Evolutionary conservation across 2,329 filamentous ascomycete species (phyloP), one percentile per base, ranked within the genome.

Genomic region (Fusarium abutilonis): DNA sequence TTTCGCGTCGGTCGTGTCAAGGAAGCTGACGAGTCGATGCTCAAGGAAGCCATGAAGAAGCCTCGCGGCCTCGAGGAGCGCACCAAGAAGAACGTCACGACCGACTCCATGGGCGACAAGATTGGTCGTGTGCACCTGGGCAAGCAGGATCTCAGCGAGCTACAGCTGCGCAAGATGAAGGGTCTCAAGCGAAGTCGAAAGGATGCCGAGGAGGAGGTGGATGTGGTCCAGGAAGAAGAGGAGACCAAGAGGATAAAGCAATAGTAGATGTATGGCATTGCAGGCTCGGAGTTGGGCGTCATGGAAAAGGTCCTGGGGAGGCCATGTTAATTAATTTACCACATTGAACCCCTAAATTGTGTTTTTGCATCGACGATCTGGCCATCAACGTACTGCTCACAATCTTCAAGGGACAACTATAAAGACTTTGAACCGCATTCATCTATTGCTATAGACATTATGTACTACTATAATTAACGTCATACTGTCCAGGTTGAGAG

Each of bases 111-210:
- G 80, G 95, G 95, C 75, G 95, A 99, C 79, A 98, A 98, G 88
- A 84, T 98, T 64, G 95, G 94, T 63, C 89, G 93, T 69, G 90
- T 99, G 63, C 95, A 99, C 76, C 78, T 96, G 58, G 92, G 91
- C 72, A 92, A 89, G 80, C 93, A 97, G 79, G 93, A 99, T 79
- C 84, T 99, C 56, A 83, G 82, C 73, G 86, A 90, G 70, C 78
- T 99, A 77, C 95, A 99, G 82, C 96, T 93, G 49, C 89, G 95
- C 74, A 99, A 99, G 87, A 98, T 99, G 93, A 99, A 99, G 87
- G 95, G 93, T 67, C 78, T 99, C 68, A 99, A 98, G 86, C 85
- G 95, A 66, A 87, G 84, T 64, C 86, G 92, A 51, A 88, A 88
- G 62, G 86, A 84, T 47, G 56, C 48, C n/a, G 81, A 79, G 4